Evolutionary conservation across 495 filamentous ascomycete genomes (phyloP).

Genomic region (Aspergillus asperescens): DNA sequence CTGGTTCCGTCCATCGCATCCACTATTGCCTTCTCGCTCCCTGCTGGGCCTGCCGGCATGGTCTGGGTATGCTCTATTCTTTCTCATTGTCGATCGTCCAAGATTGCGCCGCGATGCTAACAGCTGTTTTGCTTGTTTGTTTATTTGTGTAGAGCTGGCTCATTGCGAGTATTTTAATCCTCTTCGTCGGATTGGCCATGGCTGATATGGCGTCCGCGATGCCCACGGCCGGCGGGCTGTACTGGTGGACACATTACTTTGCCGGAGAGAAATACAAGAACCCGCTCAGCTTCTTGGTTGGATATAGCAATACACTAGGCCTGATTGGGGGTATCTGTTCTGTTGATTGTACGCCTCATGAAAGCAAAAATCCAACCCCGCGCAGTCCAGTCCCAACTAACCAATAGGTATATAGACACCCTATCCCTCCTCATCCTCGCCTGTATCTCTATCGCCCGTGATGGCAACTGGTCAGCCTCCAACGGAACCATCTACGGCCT

Average conservation of each 20-base stretch:
- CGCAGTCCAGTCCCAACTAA: neutral
- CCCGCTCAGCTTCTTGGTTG: slow-evolving; percentile 62
- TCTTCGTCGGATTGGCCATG: slow-evolving; percentile 63
- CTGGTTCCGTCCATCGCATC: slow-evolving; percentile 65
- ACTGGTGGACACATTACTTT: slow-evolving; percentile 71
- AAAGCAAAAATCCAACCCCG: neutral
- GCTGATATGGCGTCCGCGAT: slow-evolving; percentile 64
- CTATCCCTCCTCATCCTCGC: slow-evolving; percentile 51
- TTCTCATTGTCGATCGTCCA: too few species aligned
- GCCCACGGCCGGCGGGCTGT: slow-evolving; percentile 64
- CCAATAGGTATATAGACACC: slow-evolving; percentile 29
- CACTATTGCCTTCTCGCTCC: slow-evolving; percentile 59
- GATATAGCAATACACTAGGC: slow-evolving; percentile 67
- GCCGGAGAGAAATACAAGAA: slow-evolving; percentile 54
- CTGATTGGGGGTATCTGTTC: slow-evolving; percentile 60
- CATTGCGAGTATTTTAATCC: slow-evolving; percentile 55
- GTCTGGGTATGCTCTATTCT: slow-evolving; percentile 52
- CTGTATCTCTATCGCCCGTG: slow-evolving; percentile 55
- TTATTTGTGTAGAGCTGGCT: slow-evolving; percentile 60
- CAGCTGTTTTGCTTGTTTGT: neutral
- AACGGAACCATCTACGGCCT: slow-evolving; percentile 58
- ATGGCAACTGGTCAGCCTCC: slow-evolving; percentile 58
- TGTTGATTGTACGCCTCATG: slow-evolving; percentile 53
- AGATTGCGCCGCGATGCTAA: neutral
- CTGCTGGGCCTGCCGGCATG: slow-evolving; percentile 64